Base-by-base conservation (phyloP, 345 rosid species). In the Salix suchowensis region DNA sequence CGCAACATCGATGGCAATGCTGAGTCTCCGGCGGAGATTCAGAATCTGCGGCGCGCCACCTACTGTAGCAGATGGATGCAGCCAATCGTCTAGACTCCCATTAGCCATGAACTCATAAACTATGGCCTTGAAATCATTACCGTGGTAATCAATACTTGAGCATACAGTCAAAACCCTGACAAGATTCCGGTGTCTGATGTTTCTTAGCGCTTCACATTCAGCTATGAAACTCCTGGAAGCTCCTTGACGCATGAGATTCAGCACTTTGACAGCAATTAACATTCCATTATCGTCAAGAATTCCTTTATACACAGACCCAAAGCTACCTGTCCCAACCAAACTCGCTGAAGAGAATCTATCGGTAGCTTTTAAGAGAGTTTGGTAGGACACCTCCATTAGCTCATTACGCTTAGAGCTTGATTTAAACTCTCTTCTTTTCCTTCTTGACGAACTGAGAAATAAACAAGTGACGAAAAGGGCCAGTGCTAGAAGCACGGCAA, bases 271-370 rank as follows among this genome's bases (percentile, higher is more conserved):
- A 1, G 74, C 83, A 6, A 58, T 73, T 26, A 6, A 3, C 26
- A 1, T 67, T 36, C 65, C 37, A 0, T 71, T 73, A 11, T 8
- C 55, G n/a, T 40, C 7, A 7, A 80, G 66, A 2, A 32, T 40
- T 55, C 79, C 83, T 46, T 76, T 72, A 28, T 78, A 82, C 21
- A 78, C 79, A 26, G 71, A 44, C 15, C 84, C 79, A 61, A 78
- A 82, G 37, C 79, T 71, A 34, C 84, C 84, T n/a, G 40, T 10
- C 8, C 84, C 84, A 18, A 82, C 71, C 71, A 74, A 72, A 28
- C 75, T 78, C 7, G 30, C 76, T 5, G 70, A 15, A 0, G 79
- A 54, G 40, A 82, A 78, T 2, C 72, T 75, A 37, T 65, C 28
- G 4, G 82, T 82, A n/a, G 82, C 48, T 37, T 34, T 74, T 6